Evolutionary conservation across 495 filamentous ascomycete genomes (phyloP).

Genomic region (Penicillium desertorum): DNA sequence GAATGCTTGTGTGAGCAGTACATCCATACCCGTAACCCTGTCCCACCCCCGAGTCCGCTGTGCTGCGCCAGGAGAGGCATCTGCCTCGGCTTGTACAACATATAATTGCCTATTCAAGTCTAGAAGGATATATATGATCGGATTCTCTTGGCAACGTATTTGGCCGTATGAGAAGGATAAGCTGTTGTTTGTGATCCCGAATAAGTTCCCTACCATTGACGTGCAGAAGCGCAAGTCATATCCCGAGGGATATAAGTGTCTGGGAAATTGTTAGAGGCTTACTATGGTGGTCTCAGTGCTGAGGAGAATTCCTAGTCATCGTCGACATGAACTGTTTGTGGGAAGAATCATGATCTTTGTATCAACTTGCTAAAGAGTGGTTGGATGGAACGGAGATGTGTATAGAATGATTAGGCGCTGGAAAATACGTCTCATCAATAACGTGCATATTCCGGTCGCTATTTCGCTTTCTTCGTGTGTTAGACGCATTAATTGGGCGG

Average conservation of each 20-base stretch:
- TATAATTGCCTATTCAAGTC: conserved; percentile 20
- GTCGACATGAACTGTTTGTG: conserved; percentile 40
- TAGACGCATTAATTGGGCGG: neutral
- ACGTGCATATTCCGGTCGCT: neutral
- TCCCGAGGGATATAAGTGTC: conserved; percentile 58
- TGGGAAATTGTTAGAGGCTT: conserved; percentile 51
- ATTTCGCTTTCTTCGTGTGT: neutral
- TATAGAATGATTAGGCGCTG: conserved; percentile 17
- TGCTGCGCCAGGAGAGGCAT: conserved; percentile 57
- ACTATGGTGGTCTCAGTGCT: conserved; percentile 46
- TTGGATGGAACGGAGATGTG: conserved; percentile 45
- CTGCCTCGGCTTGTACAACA: conserved; percentile 63
- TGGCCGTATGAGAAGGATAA: conserved; percentile 65
- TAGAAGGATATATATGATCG: neutral
- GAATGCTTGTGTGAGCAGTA: conserved; percentile 69
- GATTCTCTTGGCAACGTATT: neutral
- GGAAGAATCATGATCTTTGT: conserved; percentile 50
- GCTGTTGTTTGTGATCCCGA: conserved; percentile 56
- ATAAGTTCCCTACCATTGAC: conserved; percentile 48
- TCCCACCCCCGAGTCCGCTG: conserved; percentile 56
- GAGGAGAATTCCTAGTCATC: conserved; percentile 49
- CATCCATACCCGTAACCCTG: conserved; percentile 66
- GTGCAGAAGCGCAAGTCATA: conserved; percentile 26
- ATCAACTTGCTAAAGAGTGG: conserved; percentile 48
- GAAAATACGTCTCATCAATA: neutral